phyloP scores from a whole-genome alignment of 106 monocot species.

The Phalaenopsis equestris region DNA sequence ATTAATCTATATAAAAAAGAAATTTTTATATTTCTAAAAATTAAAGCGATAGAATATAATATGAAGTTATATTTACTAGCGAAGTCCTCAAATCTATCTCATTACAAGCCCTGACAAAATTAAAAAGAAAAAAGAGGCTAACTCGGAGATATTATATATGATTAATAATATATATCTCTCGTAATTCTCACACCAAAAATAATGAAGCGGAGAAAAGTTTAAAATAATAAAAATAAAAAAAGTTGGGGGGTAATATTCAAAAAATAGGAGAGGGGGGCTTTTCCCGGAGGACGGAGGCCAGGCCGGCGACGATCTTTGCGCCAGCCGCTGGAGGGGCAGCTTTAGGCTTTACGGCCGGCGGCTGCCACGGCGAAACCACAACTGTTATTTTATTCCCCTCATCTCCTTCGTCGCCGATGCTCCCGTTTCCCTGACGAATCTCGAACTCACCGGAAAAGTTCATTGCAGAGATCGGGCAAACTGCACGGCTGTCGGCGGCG shows the following conservation, averaged over 20 bases:
- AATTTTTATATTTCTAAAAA: not conserved
- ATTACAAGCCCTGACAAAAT: not conserved
- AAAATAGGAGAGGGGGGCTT: not conserved
- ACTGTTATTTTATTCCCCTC: slow-evolving; percentile 4
- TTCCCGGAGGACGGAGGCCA: slow-evolving; percentile 25
- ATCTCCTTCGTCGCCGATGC: not conserved
- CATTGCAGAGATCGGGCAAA: slow-evolving; percentile 4
- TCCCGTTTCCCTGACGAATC: not conserved
- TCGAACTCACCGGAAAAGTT: slow-evolving; percentile 8
- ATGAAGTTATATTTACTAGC: not conserved
- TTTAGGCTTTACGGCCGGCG: slow-evolving; percentile 20
- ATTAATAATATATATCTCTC: not conserved
- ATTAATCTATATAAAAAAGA: not conserved
- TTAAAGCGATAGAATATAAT: not conserved
- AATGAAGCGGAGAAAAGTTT: not conserved
- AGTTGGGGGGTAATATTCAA: not conserved
- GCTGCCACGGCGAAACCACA: slow-evolving; percentile 13
- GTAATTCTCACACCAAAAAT: slow-evolving; percentile 1
- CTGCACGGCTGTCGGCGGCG: slow-evolving; percentile 4
- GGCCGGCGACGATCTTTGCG: slow-evolving; percentile 28
- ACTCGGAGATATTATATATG: not conserved
- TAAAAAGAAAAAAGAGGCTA: not conserved
- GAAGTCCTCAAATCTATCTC: too few species aligned
- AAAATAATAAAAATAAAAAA: not conserved
- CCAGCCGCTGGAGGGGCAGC: not conserved